A percentile compares a stretch with the other conserved stretches of the same genome.
These are phyloP conservation scores for Millerozyma miso DNA, from an alignment of 805 yeast genomes.

Conservation along the genomic window DNA sequence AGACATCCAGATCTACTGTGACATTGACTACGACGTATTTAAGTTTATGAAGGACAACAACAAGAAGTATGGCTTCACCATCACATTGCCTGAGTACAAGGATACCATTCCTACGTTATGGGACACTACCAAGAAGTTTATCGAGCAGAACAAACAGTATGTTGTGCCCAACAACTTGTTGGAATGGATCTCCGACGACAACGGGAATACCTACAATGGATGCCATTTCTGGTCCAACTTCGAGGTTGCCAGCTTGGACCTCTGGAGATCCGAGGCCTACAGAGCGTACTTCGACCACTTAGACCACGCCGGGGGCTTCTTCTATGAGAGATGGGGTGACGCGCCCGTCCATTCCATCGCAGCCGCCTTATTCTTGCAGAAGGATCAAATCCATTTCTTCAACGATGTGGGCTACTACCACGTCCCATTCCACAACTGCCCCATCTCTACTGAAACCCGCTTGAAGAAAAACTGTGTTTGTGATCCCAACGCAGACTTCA, in stretches of 20 bases:
- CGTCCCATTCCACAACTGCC: constrained; percentile 79
- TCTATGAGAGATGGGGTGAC: constrained; percentile 93
- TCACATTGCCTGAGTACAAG: constrained; percentile 73
- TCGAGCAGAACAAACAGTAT: constrained; percentile 52
- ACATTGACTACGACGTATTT: constrained; percentile 82
- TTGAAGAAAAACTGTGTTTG: constrained; percentile 65
- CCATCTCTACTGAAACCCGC: constrained; percentile 60
- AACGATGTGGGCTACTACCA: constrained; percentile 84
- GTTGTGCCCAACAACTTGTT: constrained; percentile 59
- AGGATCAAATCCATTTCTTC: constrained; percentile 68
- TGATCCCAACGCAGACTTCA: constrained; percentile 66
- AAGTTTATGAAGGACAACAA: constrained; percentile 65
- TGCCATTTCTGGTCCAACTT: constrained; percentile 91
- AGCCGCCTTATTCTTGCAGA: constrained; percentile 69
- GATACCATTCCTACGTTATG: constrained; percentile 84
- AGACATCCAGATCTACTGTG: constrained; percentile 72
- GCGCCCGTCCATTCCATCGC: constrained; percentile 90
- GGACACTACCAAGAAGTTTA: constrained; percentile 66
- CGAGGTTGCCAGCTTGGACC: constrained; percentile 66
- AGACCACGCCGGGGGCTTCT: constrained; percentile 81
- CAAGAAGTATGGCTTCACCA: constrained; percentile 82
- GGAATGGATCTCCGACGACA: constrained; percentile 65
- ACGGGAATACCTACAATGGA: constrained; percentile 64
- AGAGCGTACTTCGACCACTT: constrained; percentile 62
- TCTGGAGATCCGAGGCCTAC: constrained; percentile 75